These are phyloP conservation scores for Eucalyptus camaldulensis DNA, from an alignment of 345 rosid genomes.

Conservation along the genomic window DNA sequence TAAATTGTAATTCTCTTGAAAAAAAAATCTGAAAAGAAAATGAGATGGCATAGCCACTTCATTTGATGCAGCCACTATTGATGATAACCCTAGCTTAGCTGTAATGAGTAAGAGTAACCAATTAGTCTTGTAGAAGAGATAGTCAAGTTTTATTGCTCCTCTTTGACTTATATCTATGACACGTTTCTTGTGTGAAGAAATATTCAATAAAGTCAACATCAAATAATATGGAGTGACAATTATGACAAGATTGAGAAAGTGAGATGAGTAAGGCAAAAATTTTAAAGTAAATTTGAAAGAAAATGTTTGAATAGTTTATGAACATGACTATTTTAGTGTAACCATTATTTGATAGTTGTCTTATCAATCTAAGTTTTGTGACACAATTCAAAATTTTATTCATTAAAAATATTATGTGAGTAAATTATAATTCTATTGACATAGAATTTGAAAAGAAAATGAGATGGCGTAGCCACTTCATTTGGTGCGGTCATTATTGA, in stretches of 20 bases:
- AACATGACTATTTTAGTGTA: background rate
- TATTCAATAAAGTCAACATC: background rate
- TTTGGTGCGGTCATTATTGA: background rate
- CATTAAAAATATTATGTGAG: too few relatives aligned
- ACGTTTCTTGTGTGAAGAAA: background rate
- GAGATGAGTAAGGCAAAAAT: background rate
- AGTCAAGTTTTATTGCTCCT: background rate
- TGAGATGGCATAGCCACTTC: background rate
- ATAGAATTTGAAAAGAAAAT: background rate
- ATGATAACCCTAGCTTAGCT: background rate
- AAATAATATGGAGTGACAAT: background rate
- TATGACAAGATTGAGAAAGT: background rate
- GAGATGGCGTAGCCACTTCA: background rate
- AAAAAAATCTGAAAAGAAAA: background rate
- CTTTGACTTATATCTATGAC: background rate
- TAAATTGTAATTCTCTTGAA: background rate
- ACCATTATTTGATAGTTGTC: background rate
- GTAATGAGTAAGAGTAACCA: background rate
- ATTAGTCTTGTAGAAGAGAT: background rate
- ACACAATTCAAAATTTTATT: background rate
- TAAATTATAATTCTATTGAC: background rate
- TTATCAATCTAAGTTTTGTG: background rate
- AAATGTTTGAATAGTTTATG: background rate
- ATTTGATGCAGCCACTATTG: background rate
- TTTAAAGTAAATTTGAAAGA: background rate